phyloP scores from a whole-genome alignment of 805 yeast species.

The Cyberlindnera sargentensis region DNA sequence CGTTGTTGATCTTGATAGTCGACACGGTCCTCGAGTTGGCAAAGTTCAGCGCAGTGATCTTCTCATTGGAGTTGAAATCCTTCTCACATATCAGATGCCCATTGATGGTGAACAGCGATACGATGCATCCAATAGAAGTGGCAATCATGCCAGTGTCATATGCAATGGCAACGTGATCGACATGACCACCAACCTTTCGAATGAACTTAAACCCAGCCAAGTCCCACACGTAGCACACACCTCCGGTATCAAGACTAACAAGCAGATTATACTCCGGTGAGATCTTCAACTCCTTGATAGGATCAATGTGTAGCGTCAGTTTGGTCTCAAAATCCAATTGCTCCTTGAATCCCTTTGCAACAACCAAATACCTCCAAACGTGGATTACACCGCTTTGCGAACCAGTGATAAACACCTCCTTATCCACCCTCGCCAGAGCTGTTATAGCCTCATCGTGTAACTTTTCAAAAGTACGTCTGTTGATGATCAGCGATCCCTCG shows the following conservation, averaged over 20 bases:
- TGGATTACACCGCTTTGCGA: conserved; percentile 54
- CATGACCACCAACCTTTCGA: conserved; percentile 26
- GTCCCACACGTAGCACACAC: conserved; percentile 62
- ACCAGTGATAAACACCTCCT: conserved; percentile 27
- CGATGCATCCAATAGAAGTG: conserved; percentile 17
- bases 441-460: conserved; percentile 27
- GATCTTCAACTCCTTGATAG: conserved; percentile 39
- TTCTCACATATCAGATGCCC: conserved; percentile 36
- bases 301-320: conserved; percentile 51
- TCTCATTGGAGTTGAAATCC: conserved; percentile 8
- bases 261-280: conserved; percentile 49
- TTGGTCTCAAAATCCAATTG: conserved; percentile 34
- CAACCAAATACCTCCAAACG: conserved; percentile 37
- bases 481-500: conserved; percentile 19
- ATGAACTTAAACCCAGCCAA: conserved; percentile 44
- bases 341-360: conserved; percentile 17
- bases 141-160: conserved; percentile 50
- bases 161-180: conserved; percentile 37
- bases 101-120: conserved; percentile 44
- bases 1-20: conserved; percentile 18
- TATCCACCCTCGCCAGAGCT: conserved; percentile 20
- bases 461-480: conserved; percentile 23
- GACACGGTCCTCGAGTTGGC: conserved; percentile 22
- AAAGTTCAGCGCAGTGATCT: conserved; percentile 24
- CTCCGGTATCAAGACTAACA: conserved; percentile 46